Evolutionary conservation across 2,329 filamentous ascomycete species (phyloP).

Genomic region (Fonsecaea nubica): DNA sequence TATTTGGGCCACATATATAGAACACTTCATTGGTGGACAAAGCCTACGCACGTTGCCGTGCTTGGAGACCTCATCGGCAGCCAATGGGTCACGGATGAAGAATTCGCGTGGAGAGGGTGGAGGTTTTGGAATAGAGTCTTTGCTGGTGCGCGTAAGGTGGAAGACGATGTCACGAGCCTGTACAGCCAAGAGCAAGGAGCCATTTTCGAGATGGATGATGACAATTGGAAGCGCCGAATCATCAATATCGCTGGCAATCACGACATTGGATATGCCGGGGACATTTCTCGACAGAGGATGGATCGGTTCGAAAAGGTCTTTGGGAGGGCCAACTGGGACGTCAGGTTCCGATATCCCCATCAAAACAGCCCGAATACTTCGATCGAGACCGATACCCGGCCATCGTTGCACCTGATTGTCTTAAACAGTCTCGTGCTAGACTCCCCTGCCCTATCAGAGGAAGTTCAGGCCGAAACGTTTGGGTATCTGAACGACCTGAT

Average conservation of each 20-base stretch:
- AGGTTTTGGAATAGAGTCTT: conserved; percentile 86
- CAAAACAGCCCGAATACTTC: conserved; percentile 10
- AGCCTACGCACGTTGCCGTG: conserved; percentile 85
- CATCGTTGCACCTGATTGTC: conserved; percentile 79
- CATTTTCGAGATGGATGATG: conserved; percentile 54
- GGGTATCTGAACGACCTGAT: conserved; percentile 69
- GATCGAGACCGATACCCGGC: conserved; percentile 31
- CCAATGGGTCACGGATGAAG: conserved; percentile 88
- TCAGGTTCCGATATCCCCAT: conserved; percentile 69
- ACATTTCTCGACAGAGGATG: conserved; percentile 77
- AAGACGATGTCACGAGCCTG: conserved; percentile 50
- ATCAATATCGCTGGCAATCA: conserved; percentile 96
- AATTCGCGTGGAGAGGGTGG: conserved; percentile 75
- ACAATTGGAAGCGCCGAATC: conserved; percentile 73
- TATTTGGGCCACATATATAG: conserved; percentile 94
- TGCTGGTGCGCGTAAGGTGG: conserved; percentile 68
- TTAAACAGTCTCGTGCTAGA: conserved; percentile 96
- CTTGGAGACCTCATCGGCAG: conserved; percentile 91
- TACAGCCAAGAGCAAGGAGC: conserved; percentile 50
- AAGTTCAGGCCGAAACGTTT: conserved; percentile 78
- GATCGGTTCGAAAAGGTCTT: conserved; percentile 83
- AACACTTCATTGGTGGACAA: conserved; percentile 79
- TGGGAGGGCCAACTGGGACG: conserved; percentile 88
- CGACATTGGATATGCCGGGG: conserved; percentile 94
- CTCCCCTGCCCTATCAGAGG: conserved; percentile 71